Evolutionary conservation across 2,329 filamentous ascomycete genomes (phyloP), one percentile per base, ranked within the genome.

Genomic region (Pseudocercospora eumusae): DNA sequence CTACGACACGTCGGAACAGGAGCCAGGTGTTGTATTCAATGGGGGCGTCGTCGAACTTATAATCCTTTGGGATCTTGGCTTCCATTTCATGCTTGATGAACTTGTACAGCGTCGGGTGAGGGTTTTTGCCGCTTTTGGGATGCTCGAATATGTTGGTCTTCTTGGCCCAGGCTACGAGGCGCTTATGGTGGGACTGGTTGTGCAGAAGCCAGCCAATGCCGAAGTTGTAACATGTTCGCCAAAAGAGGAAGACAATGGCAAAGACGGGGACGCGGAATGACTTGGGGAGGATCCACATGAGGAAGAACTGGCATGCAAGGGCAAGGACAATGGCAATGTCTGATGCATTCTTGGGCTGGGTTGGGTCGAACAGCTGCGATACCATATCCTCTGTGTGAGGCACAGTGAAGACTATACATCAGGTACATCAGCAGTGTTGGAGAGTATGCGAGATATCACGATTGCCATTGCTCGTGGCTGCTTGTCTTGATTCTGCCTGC

Each of bases 11-110:
- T 69, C 95, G 89, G 80, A 99, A 99, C 69, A 97, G 86, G 60
- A 99, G 85, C 95, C 95, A 99, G 45, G 95, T 96, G 80, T 99
- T 99, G 84, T 98, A 99, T 83, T 99, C 95, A 76, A 98, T 83
- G 15, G 95, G 95, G 0, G 93, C 93, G 70, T 90, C 85, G 70
- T 96, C 93, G 74, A 99, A 96, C 66, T 88, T 87, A 81, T 98
- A 99, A 80, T 99, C 92, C 72, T 90, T 84, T 3, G 91, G 89
- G 65, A 99, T 96, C 80, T 99, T 98, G 70, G 91, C 89, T 79
- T 98, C 93, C 76, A 97, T 84, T 78, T 99, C 95, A 63, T 84
- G 83, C 77, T 96, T 96, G 71, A 99, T 82, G 66, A 96, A 83
- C 44, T 84, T 83, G 82, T 96, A 96, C 57, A 98, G 81, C 80